Evolutionary conservation across 2,329 filamentous ascomycete genomes (phyloP).

Genomic region (Fusarium albosuccineum): DNA sequence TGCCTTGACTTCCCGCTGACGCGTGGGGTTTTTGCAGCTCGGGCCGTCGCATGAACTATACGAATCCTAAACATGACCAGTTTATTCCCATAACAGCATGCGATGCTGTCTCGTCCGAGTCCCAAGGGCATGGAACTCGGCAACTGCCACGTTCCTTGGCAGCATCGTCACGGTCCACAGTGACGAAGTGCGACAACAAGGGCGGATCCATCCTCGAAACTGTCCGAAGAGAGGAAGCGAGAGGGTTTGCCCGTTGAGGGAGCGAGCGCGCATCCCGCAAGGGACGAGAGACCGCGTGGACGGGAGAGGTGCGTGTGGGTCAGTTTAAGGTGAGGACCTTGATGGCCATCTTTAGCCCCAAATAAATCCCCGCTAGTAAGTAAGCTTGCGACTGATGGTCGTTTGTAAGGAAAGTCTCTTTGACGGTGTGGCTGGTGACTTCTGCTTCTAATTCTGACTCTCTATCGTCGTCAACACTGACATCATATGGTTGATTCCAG

Average conservation of each 20-base stretch:
- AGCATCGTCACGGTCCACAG: constrained; percentile 13
- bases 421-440: constrained; percentile 29
- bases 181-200: constrained; percentile 6
- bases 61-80: constrained; percentile 6
- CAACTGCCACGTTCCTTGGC: constrained; percentile 36
- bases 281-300: constrained; percentile 7
- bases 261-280: background rate
- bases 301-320: constrained; percentile 39
- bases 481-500: background rate
- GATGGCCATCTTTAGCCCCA: constrained; percentile 41
- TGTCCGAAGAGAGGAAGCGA: background rate
- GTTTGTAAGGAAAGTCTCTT: constrained; percentile 13
- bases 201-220: background rate
- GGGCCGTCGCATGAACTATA: constrained; percentile 22
- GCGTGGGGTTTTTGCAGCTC: constrained; percentile 14
- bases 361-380: constrained; percentile 18
- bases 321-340: constrained; percentile 48
- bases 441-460: background rate
- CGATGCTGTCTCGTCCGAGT: background rate
- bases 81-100: constrained; percentile 13
- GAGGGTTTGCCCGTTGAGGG: background rate
- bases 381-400: constrained; percentile 8
- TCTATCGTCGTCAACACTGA: too few relatives aligned
- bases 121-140: constrained; percentile 35
- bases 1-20: constrained; percentile 8